Percentiles rank a stretch among this genome's conserved stretches.
phyloP scores from a whole-genome alignment of 306 rosid species.

The Dalbergia oliveri region DNA sequence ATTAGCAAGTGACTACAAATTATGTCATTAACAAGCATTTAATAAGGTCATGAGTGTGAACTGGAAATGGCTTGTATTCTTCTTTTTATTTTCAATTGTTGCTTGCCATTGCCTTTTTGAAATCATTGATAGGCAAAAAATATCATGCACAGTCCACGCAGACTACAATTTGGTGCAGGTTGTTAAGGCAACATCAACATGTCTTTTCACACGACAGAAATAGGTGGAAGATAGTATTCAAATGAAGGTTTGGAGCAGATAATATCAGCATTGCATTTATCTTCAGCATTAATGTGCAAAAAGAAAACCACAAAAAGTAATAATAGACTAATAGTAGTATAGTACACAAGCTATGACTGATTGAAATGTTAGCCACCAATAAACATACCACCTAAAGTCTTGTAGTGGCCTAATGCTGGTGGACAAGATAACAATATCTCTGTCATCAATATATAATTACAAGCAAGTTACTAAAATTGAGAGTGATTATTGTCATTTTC shows the following conservation, averaged over 20 bases:
- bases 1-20: neutral
- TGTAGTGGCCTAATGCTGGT: slow-evolving; percentile 5
- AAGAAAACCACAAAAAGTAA: slow-evolving; percentile 5
- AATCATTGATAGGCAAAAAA: slow-evolving; percentile 31
- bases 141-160: slow-evolving; percentile 16
- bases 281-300: slow-evolving; percentile 1
- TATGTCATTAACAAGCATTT: neutral
- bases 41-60: neutral
- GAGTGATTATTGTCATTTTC: slow-evolving; percentile 45
- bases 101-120: slow-evolving; percentile 1
- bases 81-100: slow-evolving; percentile 1
- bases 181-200: slow-evolving; percentile 38
- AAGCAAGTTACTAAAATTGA: slow-evolving; percentile 44
- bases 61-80: neutral
- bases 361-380: slow-evolving; percentile 27
- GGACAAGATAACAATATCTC: neutral
- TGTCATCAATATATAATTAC: slow-evolving; percentile 27
- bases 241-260: slow-evolving; percentile 37
- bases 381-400: slow-evolving; percentile 13
- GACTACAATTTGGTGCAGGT: neutral
- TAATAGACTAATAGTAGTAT: neutral
- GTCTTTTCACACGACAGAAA: neutral
- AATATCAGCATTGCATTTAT: slow-evolving; percentile 32
- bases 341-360: slow-evolving; percentile 36
- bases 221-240: slow-evolving; percentile 15